phyloP scores from a whole-genome alignment of 2,329 filamentous ascomycete species.

The Ascochyta fabae region DNA sequence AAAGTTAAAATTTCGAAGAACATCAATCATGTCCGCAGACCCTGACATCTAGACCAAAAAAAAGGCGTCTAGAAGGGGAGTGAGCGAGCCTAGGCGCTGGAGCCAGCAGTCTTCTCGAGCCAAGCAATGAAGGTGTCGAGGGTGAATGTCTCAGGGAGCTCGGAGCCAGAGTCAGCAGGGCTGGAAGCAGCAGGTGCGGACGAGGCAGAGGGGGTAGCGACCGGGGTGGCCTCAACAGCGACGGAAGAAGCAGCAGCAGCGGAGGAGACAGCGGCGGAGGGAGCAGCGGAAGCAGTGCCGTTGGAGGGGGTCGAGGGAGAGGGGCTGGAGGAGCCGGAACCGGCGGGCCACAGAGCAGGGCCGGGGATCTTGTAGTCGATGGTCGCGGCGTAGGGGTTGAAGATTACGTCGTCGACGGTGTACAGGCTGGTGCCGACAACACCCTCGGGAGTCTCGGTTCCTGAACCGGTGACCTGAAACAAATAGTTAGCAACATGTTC shows the following conservation, averaged over 20 bases:
- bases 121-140: slow-evolving; percentile 43
- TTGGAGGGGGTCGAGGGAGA: slow-evolving; percentile 22
- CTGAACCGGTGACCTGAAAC: slow-evolving; percentile 52
- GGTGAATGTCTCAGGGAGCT: slow-evolving; percentile 42
- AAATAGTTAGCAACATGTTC: too few relatives aligned
- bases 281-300: slow-evolving; percentile 16
- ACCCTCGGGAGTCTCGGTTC: slow-evolving; percentile 54
- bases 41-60: not conserved
- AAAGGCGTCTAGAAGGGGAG: slow-evolving; percentile 18
- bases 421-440: slow-evolving; percentile 60
- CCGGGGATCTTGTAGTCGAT: slow-evolving; percentile 53
- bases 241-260: slow-evolving; percentile 14
- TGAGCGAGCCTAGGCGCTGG: slow-evolving; percentile 32
- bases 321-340: slow-evolving; percentile 18
- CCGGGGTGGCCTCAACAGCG: slow-evolving; percentile 9
- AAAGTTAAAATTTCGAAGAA: not conserved
- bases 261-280: slow-evolving; percentile 16
- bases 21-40: slow-evolving; percentile 4
- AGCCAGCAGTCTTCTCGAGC: slow-evolving; percentile 36
- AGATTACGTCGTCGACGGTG: slow-evolving; percentile 49
- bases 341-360: slow-evolving; percentile 46
- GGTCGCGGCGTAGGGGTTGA: slow-evolving; percentile 49
- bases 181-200: slow-evolving; percentile 23
- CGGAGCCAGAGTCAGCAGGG: slow-evolving; percentile 11
- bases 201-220: slow-evolving; percentile 10